Evolutionary conservation across 2,329 filamentous ascomycete genomes (phyloP).

Genomic region (Penicillium sp.): DNA sequence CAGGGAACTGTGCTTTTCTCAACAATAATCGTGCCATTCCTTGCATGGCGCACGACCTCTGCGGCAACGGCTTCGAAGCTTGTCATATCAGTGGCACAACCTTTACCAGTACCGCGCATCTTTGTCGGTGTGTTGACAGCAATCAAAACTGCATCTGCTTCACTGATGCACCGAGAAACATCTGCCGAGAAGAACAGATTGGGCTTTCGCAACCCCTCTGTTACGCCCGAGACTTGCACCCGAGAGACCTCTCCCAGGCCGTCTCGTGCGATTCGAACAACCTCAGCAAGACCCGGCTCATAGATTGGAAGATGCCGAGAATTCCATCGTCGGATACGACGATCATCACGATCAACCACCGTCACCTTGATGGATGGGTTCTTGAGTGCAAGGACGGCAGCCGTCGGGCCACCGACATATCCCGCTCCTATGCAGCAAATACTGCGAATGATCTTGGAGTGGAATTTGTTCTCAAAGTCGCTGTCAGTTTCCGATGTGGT

Average conservation of each 20-base stretch:
- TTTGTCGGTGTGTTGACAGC: slow-evolving; percentile 83
- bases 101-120: slow-evolving; percentile 69
- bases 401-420: slow-evolving; percentile 35
- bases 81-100: slow-evolving; percentile 73
- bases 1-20: slow-evolving; percentile 84
- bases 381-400: slow-evolving; percentile 34
- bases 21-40: slow-evolving; percentile 72
- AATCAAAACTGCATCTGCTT: slow-evolving; percentile 75
- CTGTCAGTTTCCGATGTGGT: slow-evolving; percentile 1
- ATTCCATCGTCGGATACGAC: slow-evolving; percentile 36
- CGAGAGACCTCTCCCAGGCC: slow-evolving; percentile 6
- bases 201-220: slow-evolving; percentile 37
- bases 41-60: slow-evolving; percentile 70
- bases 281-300: slow-evolving; percentile 36
- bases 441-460: slow-evolving; percentile 20
- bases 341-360: slow-evolving; percentile 35
- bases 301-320: slow-evolving; percentile 34
- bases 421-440: slow-evolving; percentile 37
- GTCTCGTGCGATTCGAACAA: slow-evolving; percentile 24
- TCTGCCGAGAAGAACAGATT: slow-evolving; percentile 78
- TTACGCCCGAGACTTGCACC: too few species aligned
- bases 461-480: slow-evolving; percentile 6
- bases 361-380: slow-evolving; percentile 37
- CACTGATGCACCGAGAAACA: slow-evolving; percentile 64
- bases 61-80: slow-evolving; percentile 72